Conservation (phyloP, 2,329 filamentous ascomycete genomes). For the Claviceps pazoutovae region DNA sequence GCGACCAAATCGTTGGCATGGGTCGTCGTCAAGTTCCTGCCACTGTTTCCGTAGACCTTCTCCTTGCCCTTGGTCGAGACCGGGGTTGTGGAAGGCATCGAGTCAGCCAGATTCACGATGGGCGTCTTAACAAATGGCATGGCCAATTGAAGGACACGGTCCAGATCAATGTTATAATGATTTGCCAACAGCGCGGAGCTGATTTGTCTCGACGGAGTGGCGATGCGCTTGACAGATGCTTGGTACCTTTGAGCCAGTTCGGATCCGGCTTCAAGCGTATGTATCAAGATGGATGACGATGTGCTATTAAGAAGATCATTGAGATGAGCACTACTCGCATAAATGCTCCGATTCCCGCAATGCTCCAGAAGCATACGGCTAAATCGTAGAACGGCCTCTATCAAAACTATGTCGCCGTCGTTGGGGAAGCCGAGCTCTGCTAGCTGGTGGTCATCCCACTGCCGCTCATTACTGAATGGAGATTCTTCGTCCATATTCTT, state of each 20-base stretch:
- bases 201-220: slow-evolving; percentile 49
- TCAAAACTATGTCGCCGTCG: slow-evolving; percentile 68
- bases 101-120: slow-evolving; percentile 36
- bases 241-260: slow-evolving; percentile 88
- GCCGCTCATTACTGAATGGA: slow-evolving; percentile 32
- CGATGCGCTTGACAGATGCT: slow-evolving; percentile 66
- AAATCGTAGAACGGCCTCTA: slow-evolving; percentile 72
- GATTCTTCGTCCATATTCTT: slow-evolving; percentile 41
- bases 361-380: slow-evolving; percentile 81
- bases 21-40: slow-evolving; percentile 41
- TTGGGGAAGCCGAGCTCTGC: slow-evolving; percentile 46
- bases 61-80: slow-evolving; percentile 65
- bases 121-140: slow-evolving; percentile 67
- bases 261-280: slow-evolving; percentile 65
- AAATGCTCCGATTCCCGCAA: slow-evolving; percentile 92
- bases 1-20: slow-evolving; percentile 76
- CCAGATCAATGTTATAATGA: slow-evolving; percentile 69
- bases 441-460: slow-evolving; percentile 34
- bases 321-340: slow-evolving; percentile 81
- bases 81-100: slow-evolving; percentile 37
- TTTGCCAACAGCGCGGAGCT: slow-evolving; percentile 64
- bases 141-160: slow-evolving; percentile 73
- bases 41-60: slow-evolving; percentile 31
- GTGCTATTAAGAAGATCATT: slow-evolving; percentile 83
- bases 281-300: slow-evolving; percentile 62